A percentile compares a stretch with the other conserved stretches of the same genome.
Evolutionary conservation across 108 stramenopile species (phyloP).

Genomic region (Pseudonitzschia delicatissima): DNA sequence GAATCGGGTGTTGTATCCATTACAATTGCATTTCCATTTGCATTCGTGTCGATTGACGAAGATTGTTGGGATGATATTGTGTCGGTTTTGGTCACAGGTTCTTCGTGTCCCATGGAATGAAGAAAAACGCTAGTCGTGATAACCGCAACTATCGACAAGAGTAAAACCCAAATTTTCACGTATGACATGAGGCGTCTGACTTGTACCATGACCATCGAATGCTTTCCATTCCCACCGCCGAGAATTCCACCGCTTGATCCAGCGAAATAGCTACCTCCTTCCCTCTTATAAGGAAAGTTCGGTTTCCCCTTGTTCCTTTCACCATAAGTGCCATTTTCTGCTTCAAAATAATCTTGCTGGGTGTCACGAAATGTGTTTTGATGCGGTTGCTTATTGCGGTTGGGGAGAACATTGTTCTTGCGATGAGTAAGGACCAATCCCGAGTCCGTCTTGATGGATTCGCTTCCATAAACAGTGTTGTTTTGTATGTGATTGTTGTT

Average conservation of each 20-base stretch:
- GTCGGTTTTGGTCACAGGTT: neutral
- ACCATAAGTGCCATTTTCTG: conserved; percentile 27
- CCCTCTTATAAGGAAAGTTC: neutral
- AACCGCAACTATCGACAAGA: conserved; percentile 25
- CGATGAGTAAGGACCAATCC: conserved; percentile 60
- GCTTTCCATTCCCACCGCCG: conserved; percentile 7
- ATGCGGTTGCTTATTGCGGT: neutral
- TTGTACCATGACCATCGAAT: conserved; percentile 33
- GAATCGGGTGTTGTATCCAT: conserved; percentile 19
- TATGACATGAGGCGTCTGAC: conserved; percentile 33
- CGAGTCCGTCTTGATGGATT: conserved; percentile 45
- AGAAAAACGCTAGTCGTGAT: conserved; percentile 31
- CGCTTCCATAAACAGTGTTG: conserved; percentile 3
- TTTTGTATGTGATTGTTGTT: neutral
- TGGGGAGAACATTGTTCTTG: conserved; percentile 1
- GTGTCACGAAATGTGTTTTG: conserved; percentile 7
- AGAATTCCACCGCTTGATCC: conserved; percentile 1
- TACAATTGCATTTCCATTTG: neutral
- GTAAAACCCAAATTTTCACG: conserved; percentile 41
- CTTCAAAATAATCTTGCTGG: conserved; percentile 38
- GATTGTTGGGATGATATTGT: neutral
- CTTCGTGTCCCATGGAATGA: conserved; percentile 27
- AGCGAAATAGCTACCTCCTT: neutral
- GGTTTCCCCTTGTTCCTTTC: conserved; percentile 8
- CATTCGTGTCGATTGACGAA: neutral